Base-by-base conservation (phyloP, 345 rosid genomes). In the Corymbia maculata region DNA sequence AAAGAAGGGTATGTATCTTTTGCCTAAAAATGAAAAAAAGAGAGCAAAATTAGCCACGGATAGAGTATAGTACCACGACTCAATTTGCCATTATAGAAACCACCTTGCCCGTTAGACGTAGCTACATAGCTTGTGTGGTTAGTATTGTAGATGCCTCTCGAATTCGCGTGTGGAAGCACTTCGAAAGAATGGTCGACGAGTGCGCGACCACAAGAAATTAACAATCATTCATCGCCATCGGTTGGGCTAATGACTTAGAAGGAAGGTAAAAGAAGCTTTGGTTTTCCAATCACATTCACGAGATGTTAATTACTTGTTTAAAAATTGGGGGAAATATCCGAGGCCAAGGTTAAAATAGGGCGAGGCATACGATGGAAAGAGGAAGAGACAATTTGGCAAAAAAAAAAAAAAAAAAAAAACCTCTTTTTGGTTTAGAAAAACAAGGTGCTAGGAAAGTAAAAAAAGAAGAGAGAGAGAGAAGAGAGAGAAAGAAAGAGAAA, bases 401-500 rank as follows among this genome's bases (percentile, higher is more conserved):
- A n/a, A 14, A 14, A 66, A 66, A 30, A 59, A 30, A 59, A 7
- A 16, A 8, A 32, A 3, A 61, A 30, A 17, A 55, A 45, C 24
- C 80, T 70, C 45, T 2, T 32, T 70, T 32, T 70, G 47, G 16
- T 70, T 70, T 55, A 57, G 17, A 53, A 32, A 52, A 51, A 13
- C 55, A 59, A 57, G 7, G 45, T n/a, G 2, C 50, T 36, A 50
- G 79, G 82, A 61, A 86, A 50, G 32, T 30, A 86, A 57, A 55
- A 80, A 50, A 86, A 50, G 3, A 11, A 50, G 12, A 61, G 68
- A 61, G 68, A 32, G 36, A n/a, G 50, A 85, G 4, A 87, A 64
- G 42, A 86, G 10, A 87, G 79, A 86, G 85, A 89, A 85, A 66
- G 84, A 82, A 90, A 90, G 90, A 89, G 90, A 93, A 91, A 13